Base-by-base conservation (phyloP, 2,329 filamentous ascomycete species). In the Cordyceps tenuipes region DNA sequence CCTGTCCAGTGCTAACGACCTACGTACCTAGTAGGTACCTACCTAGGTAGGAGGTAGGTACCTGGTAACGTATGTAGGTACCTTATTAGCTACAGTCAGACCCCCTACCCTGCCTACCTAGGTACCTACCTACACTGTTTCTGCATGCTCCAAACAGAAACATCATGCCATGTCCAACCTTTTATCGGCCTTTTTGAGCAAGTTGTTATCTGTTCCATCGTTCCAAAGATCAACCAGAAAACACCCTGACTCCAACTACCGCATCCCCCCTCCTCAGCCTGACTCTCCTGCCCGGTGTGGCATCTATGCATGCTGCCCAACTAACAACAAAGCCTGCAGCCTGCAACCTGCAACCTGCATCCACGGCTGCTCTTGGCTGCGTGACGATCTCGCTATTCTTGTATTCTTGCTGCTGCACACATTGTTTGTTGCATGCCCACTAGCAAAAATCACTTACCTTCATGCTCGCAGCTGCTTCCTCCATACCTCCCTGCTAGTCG, bases 301-400 rank as follows among this genome's bases (percentile, higher is more conserved):
- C 56, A 59, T 57, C 47, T 23, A 57, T 57, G 55, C 55, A 51
- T 29, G 23, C 48, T 41, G 55, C 55, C 55, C 55, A 57, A 57
- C 55, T 41, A 50, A 48, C 55, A 57, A 57, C 55, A 50, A 50
- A 48, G 46, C 46, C 36, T 44, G 23, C 23, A 23, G 23, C 23
- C 23, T 23, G n/a, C n/a, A n/a, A n/a, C 46, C 36, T 44, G 23
- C 23, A 23, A 4, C 23, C 23, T 23, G 55, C 55, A 49, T 57
- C 55, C 46, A 41, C 34, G 31, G n/a, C 47, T 57, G 23, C 26
- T 5, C 21, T 49, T 44, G 39, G 39, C 56, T 51, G 47, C 48
- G 47, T 52, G 56, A 48, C 56, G 48, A 59, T 59, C 56, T 59
- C 48, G 39, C 39, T 59, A 39, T 19, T 51, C 12, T 44, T 46